These are phyloP conservation scores for Kwoniella pini DNA, from an alignment of 768 basidiomycete genomes.

Conservation along the genomic window DNA sequence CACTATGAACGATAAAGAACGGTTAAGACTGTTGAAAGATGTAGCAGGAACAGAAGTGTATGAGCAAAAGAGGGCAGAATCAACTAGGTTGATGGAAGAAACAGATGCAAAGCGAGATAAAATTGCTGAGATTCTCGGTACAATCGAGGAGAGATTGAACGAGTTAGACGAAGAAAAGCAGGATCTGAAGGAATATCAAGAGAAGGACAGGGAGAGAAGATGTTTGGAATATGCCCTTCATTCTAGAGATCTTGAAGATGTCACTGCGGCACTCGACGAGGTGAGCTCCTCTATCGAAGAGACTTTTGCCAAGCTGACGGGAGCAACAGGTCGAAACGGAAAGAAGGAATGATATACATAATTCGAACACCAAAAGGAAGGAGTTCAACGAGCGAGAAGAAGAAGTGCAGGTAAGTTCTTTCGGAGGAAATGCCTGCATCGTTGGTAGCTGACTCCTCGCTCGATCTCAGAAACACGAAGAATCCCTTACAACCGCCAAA, in stretches of 20 bases:
- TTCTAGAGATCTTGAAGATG: slow-evolving; percentile 86
- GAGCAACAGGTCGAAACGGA: slow-evolving; percentile 61
- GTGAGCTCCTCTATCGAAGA: slow-evolving; percentile 58
- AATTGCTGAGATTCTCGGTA: slow-evolving; percentile 83
- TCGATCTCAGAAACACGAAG: slow-evolving; percentile 68
- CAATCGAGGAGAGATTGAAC: slow-evolving; percentile 81
- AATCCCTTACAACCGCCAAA: slow-evolving; percentile 67
- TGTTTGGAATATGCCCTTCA: slow-evolving; percentile 95
- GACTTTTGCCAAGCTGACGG: slow-evolving; percentile 2
- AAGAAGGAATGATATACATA: slow-evolving; percentile 75
- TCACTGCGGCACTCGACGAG: slow-evolving; percentile 77
- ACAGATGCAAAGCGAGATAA: slow-evolving; percentile 90
- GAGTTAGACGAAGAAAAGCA: slow-evolving; percentile 99
- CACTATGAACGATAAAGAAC: slow-evolving; percentile 93
- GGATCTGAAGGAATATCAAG: slow-evolving; percentile 91
- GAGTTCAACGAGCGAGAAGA: slow-evolving; percentile 81
- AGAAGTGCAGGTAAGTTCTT: slow-evolving; percentile 70
- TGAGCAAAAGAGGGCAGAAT: slow-evolving; percentile 88
- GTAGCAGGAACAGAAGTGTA: slow-evolving; percentile 98
- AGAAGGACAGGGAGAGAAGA: slow-evolving; percentile 86
- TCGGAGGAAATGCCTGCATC: too few relatives aligned
- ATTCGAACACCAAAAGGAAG: slow-evolving; percentile 75
- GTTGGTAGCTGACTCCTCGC: background rate
- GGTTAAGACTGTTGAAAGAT: slow-evolving; percentile 91
- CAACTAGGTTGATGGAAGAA: slow-evolving; percentile 93